These are phyloP conservation scores for Neurospora sp. DNA, from an alignment of 495 filamentous ascomycete genomes.

Conservation along the genomic window DNA sequence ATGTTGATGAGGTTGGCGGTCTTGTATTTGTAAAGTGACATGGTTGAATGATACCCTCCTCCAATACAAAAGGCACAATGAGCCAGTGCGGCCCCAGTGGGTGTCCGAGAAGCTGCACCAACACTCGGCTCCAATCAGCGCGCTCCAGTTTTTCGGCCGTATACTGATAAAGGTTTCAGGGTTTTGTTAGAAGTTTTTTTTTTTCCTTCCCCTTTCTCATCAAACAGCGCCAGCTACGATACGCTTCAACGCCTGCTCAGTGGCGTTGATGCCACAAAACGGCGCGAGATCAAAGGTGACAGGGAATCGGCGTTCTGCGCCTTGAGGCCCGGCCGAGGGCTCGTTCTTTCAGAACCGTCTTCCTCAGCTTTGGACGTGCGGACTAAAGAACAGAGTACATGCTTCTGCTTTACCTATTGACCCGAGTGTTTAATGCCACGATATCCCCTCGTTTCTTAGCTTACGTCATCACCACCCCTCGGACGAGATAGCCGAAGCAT, in stretches of 20 bases:
- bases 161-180: background rate
- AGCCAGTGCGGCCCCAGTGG: background rate
- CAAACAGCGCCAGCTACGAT: conserved; percentile 36
- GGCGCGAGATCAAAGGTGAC: conserved; percentile 35
- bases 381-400: conserved; percentile 49
- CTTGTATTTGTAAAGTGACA: conserved; percentile 21
- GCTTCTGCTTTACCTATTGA: conserved; percentile 1
- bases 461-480: conserved; percentile 3
- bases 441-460: conserved; percentile 1
- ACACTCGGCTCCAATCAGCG: background rate
- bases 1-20: background rate
- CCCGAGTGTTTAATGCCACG: background rate
- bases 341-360: conserved; percentile 44
- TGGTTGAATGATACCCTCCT: conserved; percentile 35
- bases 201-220: background rate
- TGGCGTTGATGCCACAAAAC: conserved; percentile 40
- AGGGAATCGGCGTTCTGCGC: conserved; percentile 15
- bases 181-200: background rate
- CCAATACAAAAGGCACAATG: conserved; percentile 9
- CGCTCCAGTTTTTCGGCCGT: background rate
- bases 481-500: background rate
- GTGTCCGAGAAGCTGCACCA: background rate
- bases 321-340: conserved; percentile 19
- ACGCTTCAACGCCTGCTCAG: conserved; percentile 36
- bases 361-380: conserved; percentile 40